Conservation (phyloP, 2,329 filamentous ascomycete genomes). For the Chaetomiaceae sp. region DNA sequence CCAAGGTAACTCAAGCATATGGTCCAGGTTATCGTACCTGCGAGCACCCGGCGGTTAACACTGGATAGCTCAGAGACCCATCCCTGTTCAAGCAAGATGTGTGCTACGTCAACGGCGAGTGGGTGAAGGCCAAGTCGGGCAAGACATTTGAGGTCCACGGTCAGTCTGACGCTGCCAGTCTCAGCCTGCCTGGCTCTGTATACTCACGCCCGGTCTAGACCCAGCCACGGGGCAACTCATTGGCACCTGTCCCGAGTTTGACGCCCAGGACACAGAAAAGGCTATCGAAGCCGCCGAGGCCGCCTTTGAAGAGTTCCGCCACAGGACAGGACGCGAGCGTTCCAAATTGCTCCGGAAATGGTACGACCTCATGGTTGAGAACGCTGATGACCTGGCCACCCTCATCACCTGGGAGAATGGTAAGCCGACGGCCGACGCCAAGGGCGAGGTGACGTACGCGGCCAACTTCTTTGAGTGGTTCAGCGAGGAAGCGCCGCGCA, state of each 20-base stretch:
- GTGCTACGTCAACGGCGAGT: constrained; percentile 88
- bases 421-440: constrained; percentile 73
- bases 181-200: background rate
- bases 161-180: constrained; percentile 30
- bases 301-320: constrained; percentile 68
- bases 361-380: constrained; percentile 76
- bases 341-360: constrained; percentile 71
- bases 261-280: constrained; percentile 67
- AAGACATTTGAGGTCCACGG: constrained; percentile 86
- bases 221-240: constrained; percentile 78
- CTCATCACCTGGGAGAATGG: constrained; percentile 90
- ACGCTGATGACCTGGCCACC: constrained; percentile 73
- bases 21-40: background rate
- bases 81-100: constrained; percentile 79
- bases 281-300: constrained; percentile 80
- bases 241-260: constrained; percentile 81
- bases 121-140: constrained; percentile 78
- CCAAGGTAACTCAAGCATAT: constrained; percentile 41
- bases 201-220: constrained; percentile 46
- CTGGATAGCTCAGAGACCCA: constrained; percentile 64
- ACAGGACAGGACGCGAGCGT: constrained; percentile 68
- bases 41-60: background rate
- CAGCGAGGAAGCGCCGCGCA: constrained; percentile 69
- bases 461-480: constrained; percentile 79
- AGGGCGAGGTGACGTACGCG: constrained; percentile 67